Conservation (phyloP, 1,284 basidiomycete species). For the Binderoboletus segoi region DNA sequence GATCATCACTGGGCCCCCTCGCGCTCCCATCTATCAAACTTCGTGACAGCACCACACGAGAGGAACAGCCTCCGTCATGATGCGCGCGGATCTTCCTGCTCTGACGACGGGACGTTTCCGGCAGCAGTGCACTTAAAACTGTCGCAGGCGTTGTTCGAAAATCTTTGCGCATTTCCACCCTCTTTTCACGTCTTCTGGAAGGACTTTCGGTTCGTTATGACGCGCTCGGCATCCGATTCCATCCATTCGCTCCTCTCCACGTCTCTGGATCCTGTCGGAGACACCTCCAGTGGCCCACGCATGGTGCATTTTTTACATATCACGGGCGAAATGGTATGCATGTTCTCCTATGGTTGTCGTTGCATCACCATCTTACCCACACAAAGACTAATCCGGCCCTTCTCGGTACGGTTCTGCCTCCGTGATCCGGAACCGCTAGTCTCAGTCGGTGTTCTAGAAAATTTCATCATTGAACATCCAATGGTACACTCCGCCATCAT, state of each 20-base stretch:
- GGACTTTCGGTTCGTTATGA: conserved; percentile 10
- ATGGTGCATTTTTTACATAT: conserved; percentile 14
- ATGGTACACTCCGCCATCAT: conserved; percentile 30
- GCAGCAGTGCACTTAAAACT: not conserved
- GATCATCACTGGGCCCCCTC: too few species aligned
- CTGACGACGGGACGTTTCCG: not conserved
- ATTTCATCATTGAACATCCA: conserved; percentile 17
- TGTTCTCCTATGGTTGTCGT: not conserved
- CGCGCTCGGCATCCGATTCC: not conserved
- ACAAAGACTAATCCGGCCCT: conserved; percentile 17
- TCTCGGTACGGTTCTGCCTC: conserved; percentile 15
- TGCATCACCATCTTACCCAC: not conserved
- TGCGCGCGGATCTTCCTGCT: too few species aligned
- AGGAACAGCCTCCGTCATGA: too few species aligned
- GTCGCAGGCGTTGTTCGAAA: not conserved
- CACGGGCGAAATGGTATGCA: conserved; percentile 22
- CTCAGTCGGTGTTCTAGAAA: conserved; percentile 11
- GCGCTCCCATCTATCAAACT: conserved; percentile 6
- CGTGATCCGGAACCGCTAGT: not conserved
- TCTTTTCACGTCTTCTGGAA: conserved; percentile 9
- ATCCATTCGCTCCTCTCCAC: conserved; percentile 1
- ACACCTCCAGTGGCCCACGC: not conserved
- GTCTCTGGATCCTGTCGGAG: not conserved
- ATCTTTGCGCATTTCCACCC: not conserved
- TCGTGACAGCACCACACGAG: not conserved